phyloP scores from a whole-genome alignment of 2,329 filamentous ascomycete genomes.

The Thielaviopsis punctulata region DNA sequence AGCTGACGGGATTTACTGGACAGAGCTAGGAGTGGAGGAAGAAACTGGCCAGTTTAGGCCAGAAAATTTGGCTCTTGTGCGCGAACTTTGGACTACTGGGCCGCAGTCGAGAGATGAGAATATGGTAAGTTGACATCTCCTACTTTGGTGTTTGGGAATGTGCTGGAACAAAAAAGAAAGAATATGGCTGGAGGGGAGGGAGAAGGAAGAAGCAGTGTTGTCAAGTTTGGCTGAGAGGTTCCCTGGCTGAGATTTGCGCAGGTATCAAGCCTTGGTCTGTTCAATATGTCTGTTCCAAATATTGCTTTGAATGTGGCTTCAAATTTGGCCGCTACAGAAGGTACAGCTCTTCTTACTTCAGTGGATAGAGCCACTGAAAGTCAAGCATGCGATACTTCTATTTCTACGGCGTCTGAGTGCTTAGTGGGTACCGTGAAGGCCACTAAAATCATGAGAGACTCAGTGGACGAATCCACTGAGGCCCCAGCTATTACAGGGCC shows the following conservation, averaged over 20 bases:
- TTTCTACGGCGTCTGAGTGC: background rate
- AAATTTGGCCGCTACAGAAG: conserved; percentile 26
- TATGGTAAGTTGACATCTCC: conserved; percentile 8
- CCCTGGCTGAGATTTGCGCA: conserved; percentile 18
- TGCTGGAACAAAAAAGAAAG: no score
- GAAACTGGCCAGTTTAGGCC: background rate
- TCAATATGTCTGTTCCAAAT: conserved; percentile 30
- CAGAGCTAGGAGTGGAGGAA: conserved; percentile 31
- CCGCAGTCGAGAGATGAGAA: background rate
- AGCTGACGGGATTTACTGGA: conserved; percentile 61
- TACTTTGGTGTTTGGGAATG: background rate
- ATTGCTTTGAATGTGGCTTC: conserved; percentile 23
- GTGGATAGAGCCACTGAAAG: background rate
- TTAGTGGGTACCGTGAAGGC: background rate
- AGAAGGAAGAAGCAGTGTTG: no score
- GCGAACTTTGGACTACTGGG: conserved; percentile 10
- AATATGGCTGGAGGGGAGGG: no score
- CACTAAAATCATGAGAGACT: background rate
- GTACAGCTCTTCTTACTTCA: background rate
- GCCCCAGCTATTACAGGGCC: no score
- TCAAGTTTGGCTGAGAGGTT: background rate
- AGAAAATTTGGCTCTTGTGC: background rate
- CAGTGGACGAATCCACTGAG: no score
- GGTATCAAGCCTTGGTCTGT: conserved; percentile 36
- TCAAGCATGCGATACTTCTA: background rate